These are phyloP conservation scores for Alternaria arborescens DNA, from an alignment of 2,329 filamentous ascomycete species.

Conservation along the genomic window DNA sequence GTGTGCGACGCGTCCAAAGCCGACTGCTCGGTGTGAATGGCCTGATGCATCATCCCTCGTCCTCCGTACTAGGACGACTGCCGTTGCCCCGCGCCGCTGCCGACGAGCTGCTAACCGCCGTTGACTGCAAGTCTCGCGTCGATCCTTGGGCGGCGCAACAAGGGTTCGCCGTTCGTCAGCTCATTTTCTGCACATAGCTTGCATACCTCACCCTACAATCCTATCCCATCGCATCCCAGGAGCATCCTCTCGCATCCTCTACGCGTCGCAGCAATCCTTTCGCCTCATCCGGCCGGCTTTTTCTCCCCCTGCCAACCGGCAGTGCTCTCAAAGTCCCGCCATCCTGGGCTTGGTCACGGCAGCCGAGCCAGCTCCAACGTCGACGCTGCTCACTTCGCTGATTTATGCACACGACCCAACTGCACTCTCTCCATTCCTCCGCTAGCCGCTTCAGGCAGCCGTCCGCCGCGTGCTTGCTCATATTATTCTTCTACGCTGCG, in stretches of 20 bases:
- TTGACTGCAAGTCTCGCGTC: conserved; percentile 2
- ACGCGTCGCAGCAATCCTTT: not conserved
- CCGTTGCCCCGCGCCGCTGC: conserved; percentile 12
- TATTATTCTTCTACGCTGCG: not conserved
- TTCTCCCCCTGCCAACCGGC: not conserved
- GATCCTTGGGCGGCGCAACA: conserved; percentile 1
- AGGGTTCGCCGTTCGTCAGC: not conserved
- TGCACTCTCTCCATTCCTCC: not conserved
- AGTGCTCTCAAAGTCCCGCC: not conserved
- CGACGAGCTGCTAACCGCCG: conserved; percentile 3
- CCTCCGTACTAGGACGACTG: conserved; percentile 1
- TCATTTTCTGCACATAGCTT: conserved; percentile 1
- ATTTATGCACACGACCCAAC: conserved; percentile 3
- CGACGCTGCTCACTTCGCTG: conserved; percentile 4
- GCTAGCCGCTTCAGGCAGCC: conserved; percentile 13
- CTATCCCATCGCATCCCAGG: not conserved
- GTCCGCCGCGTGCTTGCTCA: not conserved
- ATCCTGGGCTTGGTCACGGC: conserved; percentile 8
- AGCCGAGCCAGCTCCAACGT: conserved; percentile 10
- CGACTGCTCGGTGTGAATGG: not conserved
- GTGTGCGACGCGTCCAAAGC: not conserved
- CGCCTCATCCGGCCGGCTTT: not conserved
- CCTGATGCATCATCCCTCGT: not conserved
- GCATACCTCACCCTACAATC: not conserved
- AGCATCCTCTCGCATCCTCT: not conserved